Conservation (phyloP, 176 grass and related monocot genomes). For the Oryza meyeriana region DNA sequence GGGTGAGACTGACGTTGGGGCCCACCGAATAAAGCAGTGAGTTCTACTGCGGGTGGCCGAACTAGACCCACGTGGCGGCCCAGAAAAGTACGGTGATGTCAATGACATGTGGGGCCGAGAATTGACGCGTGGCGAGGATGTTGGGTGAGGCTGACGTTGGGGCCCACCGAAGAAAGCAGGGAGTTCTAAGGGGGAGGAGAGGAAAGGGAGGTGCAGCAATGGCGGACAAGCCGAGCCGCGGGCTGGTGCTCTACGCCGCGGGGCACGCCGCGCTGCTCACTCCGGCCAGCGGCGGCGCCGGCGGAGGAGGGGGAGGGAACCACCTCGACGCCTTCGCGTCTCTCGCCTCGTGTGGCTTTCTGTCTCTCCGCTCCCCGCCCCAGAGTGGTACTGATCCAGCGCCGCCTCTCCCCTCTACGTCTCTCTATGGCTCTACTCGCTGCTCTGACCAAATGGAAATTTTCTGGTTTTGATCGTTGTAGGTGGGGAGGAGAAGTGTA, state of each 20-base stretch:
- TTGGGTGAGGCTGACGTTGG: constrained; percentile 1
- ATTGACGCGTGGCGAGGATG: neutral
- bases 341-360: constrained; percentile 70
- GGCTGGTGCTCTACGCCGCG: constrained; percentile 79
- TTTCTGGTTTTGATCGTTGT: neutral
- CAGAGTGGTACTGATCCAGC: constrained; percentile 28
- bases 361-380: constrained; percentile 62
- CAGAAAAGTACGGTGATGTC: neutral
- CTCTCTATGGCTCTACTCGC: neutral
- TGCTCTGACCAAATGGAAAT: neutral
- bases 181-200: neutral
- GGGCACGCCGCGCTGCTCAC: constrained; percentile 59
- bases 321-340: constrained; percentile 73
- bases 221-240: constrained; percentile 94
- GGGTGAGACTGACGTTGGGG: constrained; percentile 2
- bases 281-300: neutral
- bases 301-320: neutral
- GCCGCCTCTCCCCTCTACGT: neutral
- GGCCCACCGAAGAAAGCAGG: neutral
- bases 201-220: constrained; percentile 29
- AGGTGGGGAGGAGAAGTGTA: constrained; percentile 44
- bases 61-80: neutral
- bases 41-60: neutral
- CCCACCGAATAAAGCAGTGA: neutral
- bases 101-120: constrained; percentile 5